A percentile compares a stretch with the other conserved stretches of the same genome.
Conservation (phyloP, 495 filamentous ascomycete genomes). For the Filosporella fistucella region DNA sequence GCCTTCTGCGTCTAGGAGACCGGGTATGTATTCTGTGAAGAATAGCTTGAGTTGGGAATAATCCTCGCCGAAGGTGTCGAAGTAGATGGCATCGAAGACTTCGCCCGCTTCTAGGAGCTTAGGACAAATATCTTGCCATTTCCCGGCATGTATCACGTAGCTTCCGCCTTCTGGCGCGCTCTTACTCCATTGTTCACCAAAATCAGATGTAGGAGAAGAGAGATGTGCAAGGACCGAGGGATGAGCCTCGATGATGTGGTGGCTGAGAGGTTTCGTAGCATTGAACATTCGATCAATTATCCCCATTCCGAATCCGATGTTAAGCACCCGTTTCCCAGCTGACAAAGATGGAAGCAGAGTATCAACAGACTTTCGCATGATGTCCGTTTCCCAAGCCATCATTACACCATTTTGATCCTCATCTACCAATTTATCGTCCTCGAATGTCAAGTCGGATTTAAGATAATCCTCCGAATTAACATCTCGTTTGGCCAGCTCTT, state of each 20-base stretch:
- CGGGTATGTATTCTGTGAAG: constrained; percentile 82
- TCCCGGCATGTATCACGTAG: constrained; percentile 48
- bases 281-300: constrained; percentile 88
- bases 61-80: constrained; percentile 94
- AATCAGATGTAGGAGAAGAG: constrained; percentile 34
- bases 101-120: constrained; percentile 62
- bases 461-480: constrained; percentile 60
- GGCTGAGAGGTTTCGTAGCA: constrained; percentile 54
- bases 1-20: constrained; percentile 65
- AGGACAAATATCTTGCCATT: constrained; percentile 82
- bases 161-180: constrained; percentile 33
- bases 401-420: constrained; percentile 83
- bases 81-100: constrained; percentile 90
- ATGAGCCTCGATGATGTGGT: constrained; percentile 94
- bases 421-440: constrained; percentile 68
- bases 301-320: constrained; percentile 95
- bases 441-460: constrained; percentile 69
- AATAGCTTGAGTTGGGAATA: constrained; percentile 82
- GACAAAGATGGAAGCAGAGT: constrained; percentile 48
- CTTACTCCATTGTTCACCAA: constrained; percentile 40
- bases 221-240: constrained; percentile 73
- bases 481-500: constrained; percentile 19
- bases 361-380: constrained; percentile 77
- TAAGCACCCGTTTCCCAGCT: constrained; percentile 67
- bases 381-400: constrained; percentile 93